phyloP scores from a whole-genome alignment of 129 eudicot species.

The Ambrosia artemisiifolia region DNA sequence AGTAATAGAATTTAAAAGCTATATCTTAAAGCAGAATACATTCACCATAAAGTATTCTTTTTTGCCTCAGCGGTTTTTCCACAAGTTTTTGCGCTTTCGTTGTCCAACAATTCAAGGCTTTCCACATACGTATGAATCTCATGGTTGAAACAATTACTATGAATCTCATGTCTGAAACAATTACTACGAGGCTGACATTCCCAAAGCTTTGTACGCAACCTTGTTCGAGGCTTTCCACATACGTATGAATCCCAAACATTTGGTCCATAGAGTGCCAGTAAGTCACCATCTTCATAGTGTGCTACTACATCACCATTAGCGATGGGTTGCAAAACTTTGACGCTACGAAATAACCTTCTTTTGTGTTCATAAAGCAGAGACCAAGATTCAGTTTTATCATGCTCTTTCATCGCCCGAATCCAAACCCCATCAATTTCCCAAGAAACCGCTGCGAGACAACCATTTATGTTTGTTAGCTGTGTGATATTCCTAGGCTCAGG shows the following conservation, averaged over 20 bases:
- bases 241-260: too few relatives aligned
- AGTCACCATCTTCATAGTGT: not conserved
- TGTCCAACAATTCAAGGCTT: not conserved
- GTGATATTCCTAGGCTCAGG: not conserved
- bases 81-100: not conserved
- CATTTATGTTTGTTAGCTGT: not conserved
- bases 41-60: not conserved
- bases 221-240: too few relatives aligned
- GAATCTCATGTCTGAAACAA: not conserved
- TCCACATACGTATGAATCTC: not conserved
- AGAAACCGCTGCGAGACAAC: conserved; percentile 3
- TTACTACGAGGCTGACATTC: not conserved
- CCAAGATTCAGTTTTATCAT: not conserved
- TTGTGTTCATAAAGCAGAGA: not conserved
- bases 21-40: not conserved
- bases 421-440: not conserved
- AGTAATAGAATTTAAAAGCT: too few relatives aligned
- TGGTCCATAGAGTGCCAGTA: not conserved
- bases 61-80: not conserved
- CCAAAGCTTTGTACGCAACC: not conserved
- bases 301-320: not conserved
- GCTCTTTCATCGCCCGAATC: not conserved
- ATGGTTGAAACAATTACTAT: not conserved
- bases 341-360: not conserved
- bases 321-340: not conserved